Evolutionary conservation across 768 basidiomycete species (phyloP).

Genomic region (Lactarius psammicola): DNA sequence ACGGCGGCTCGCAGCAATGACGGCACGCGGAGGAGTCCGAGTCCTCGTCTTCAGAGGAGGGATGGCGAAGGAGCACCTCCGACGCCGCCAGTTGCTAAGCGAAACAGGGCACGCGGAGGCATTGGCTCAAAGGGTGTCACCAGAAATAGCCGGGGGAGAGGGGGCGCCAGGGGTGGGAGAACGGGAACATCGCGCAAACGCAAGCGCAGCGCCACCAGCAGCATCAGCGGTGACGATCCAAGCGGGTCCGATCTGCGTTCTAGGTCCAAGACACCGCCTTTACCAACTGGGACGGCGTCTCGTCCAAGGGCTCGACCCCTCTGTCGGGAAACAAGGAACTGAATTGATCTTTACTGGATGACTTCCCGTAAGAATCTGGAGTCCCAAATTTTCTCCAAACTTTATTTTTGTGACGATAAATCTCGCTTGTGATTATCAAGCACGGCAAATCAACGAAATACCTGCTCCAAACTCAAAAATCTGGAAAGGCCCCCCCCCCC

Average conservation of each 20-base stretch:
- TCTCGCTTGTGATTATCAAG: too few species aligned
- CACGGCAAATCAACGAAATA: too few species aligned
- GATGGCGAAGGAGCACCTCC: not conserved
- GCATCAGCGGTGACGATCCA: conserved; percentile 13
- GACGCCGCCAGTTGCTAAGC: conserved; percentile 3
- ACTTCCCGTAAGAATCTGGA: too few species aligned
- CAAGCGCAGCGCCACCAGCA: conserved; percentile 24
- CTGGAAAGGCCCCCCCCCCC: too few species aligned
- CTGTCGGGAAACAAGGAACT: conserved; percentile 16
- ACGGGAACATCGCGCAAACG: conserved; percentile 24
- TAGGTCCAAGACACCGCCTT: conserved; percentile 32
- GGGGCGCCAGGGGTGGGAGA: conserved; percentile 19
- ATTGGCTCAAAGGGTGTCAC: not conserved
- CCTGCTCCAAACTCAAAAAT: too few species aligned
- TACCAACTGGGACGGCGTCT: conserved; percentile 8
- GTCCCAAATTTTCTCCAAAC: too few species aligned
- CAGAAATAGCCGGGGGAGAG: conserved; percentile 20
- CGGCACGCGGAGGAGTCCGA: not conserved
- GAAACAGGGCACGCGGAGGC: conserved; percentile 9
- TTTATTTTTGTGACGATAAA: too few species aligned
- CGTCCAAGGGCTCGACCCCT: conserved; percentile 22
- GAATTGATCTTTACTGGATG: not conserved
- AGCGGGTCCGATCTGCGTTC: not conserved
- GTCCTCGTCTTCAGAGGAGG: conserved; percentile 7
- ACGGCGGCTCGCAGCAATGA: conserved; percentile 18